Evolutionary conservation across 352 stramenopile genomes (phyloP).

Genomic region (Phytophthora idaei): DNA sequence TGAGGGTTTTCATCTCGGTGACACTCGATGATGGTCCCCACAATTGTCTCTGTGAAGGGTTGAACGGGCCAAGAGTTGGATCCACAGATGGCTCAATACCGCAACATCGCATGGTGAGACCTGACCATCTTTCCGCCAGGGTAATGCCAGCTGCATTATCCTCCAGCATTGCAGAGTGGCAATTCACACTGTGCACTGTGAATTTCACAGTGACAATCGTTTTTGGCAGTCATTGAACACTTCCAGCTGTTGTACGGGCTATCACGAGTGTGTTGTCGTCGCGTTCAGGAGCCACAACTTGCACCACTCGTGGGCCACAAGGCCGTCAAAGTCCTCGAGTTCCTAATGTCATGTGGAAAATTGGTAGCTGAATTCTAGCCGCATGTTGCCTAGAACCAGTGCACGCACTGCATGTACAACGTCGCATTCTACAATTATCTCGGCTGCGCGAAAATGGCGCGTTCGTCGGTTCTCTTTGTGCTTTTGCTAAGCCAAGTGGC

Average conservation of each 20-base stretch:
- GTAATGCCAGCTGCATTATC: slow-evolving; percentile 27
- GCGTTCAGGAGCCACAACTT: slow-evolving; percentile 15
- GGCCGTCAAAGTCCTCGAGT: slow-evolving; percentile 4
- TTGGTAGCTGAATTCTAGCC: slow-evolving; percentile 27
- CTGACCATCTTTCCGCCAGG: slow-evolving; percentile 3
- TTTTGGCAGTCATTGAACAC: slow-evolving; percentile 11
- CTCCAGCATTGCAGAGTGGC: slow-evolving; percentile 15
- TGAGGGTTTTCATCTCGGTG: background rate
- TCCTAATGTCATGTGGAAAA: slow-evolving; percentile 28
- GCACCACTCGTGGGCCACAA: slow-evolving; percentile 11
- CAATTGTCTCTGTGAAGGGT: slow-evolving; percentile 8
- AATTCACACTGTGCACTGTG: background rate
- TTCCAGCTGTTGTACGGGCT: slow-evolving; percentile 20
- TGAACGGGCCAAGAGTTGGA: slow-evolving; percentile 10
- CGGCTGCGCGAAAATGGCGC: slow-evolving; percentile 14
- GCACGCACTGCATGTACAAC: background rate
- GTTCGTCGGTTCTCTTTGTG: slow-evolving; percentile 16
- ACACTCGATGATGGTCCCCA: background rate
- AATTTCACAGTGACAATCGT: background rate
- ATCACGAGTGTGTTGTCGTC: slow-evolving; percentile 17
- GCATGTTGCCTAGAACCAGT: slow-evolving; percentile 28
- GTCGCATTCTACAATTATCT: slow-evolving; percentile 28
- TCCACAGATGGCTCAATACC: slow-evolving; percentile 17
- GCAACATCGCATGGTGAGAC: slow-evolving; percentile 22
- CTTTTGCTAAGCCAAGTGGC: slow-evolving; percentile 21